Base-by-base conservation (phyloP, 352 stramenopile species). In the Phytophthora rubi region DNA sequence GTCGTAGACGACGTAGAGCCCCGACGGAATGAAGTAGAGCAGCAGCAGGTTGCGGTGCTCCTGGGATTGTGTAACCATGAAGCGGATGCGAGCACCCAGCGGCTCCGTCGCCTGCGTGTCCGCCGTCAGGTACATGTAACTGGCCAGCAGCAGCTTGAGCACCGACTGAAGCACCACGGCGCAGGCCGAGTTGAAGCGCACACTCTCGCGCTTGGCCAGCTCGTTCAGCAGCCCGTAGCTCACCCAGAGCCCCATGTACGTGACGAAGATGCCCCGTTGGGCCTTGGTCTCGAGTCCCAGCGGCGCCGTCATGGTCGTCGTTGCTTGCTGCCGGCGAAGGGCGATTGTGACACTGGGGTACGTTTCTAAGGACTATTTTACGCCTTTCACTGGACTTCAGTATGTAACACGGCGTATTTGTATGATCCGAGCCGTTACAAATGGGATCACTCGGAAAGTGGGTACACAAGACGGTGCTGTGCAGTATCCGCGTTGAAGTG, bases 1-100 rank as follows among this genome's bases (percentile, higher is more conserved):
- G 62, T 94, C 87, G 72, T 94, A 93, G 51, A 93, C 71, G 18
- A 90, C 87, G 79, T 94, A 94, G 23, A 94, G 75, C 0, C 83
- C 84, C 18, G 85, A 85, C 0, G 87, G 87, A 39, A 94, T 85
- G 53, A 93, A 78, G 79, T 94, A 94, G 21, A 83, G 80, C 65
- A 88, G 59, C 18, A 93, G 62, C 13, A 94, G 73, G 44, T 35
- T 48, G 35, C 75, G 73, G 59, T 94, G 75, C 52, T 80, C 62
- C 9, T 42, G 32, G 13, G 79, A 77, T 60, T 92, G 79, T 2
- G 33, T 57, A 26, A 74, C 7, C 44, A 93, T 73, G 44, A 77
- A 71, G 5, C 54, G 45, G 18, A 82, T 32, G 28, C 81, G 76
- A 18, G 62, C 54, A 15, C 62, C 8, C 10, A 88, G 57, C n/a